Evolutionary conservation across 2,329 filamentous ascomycete genomes (phyloP).

Genomic region (Colletotrichum shisoi): DNA sequence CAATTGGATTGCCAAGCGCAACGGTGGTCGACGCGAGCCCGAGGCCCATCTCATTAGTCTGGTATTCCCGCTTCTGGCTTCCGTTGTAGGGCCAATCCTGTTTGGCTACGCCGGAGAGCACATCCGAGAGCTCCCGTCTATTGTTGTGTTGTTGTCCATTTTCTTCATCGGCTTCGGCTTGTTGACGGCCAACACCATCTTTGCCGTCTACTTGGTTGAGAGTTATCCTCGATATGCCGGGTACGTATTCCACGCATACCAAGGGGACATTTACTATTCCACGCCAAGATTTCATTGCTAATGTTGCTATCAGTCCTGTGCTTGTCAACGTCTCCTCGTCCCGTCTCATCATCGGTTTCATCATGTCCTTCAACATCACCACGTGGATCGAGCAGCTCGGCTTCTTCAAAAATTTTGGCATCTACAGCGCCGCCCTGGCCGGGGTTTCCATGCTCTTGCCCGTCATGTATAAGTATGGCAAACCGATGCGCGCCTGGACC

Average conservation of each 20-base stretch:
- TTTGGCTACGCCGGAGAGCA: constrained; percentile 47
- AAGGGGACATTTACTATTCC: too few species aligned
- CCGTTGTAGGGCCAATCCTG: constrained; percentile 46
- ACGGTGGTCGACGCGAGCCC: constrained; percentile 45
- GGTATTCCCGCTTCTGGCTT: constrained; percentile 45
- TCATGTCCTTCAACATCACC: constrained; percentile 45
- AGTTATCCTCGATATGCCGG: constrained; percentile 45
- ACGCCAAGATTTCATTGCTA: background rate
- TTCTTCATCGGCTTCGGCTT: constrained; percentile 46
- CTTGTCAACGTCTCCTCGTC: constrained; percentile 49
- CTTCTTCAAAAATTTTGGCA: constrained; percentile 45
- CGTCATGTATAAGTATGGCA: constrained; percentile 43
- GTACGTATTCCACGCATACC: constrained; percentile 17
- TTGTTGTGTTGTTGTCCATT: constrained; percentile 43
- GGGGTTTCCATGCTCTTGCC: constrained; percentile 46
- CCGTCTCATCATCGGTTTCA: constrained; percentile 46
- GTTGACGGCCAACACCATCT: constrained; percentile 44
- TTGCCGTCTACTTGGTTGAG: constrained; percentile 49
- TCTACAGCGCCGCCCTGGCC: constrained; percentile 48
- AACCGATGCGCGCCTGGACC: constrained; percentile 40
- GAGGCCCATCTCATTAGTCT: constrained; percentile 48
- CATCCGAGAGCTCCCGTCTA: constrained; percentile 42
- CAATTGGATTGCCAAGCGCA: constrained; percentile 45
- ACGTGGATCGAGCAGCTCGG: constrained; percentile 45
- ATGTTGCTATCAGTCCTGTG: constrained; percentile 43